phyloP scores from a whole-genome alignment of 331 rosid species.

The Rhamnella rubrinervis region DNA sequence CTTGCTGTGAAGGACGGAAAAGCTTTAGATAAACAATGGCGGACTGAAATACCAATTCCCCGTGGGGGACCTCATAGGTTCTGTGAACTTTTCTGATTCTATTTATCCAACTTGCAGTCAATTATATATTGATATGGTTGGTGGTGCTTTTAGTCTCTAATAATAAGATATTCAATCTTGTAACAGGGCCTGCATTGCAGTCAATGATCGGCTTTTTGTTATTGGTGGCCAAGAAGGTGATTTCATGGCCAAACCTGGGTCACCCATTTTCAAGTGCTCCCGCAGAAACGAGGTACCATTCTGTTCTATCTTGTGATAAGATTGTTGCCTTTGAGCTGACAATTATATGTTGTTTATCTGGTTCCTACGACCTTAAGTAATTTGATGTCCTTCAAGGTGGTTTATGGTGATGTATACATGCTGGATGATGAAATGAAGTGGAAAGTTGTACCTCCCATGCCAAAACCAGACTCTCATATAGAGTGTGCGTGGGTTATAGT shows the following conservation, averaged over 20 bases:
- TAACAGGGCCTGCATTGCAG: slow-evolving; percentile 69
- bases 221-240: slow-evolving; percentile 99
- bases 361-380: neutral
- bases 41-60: slow-evolving; percentile 69
- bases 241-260: slow-evolving; percentile 93
- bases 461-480: slow-evolving; percentile 87
- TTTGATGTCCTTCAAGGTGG: slow-evolving; percentile 51
- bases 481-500: slow-evolving; percentile 75
- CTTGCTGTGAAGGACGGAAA: slow-evolving; percentile 75
- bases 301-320: neutral
- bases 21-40: slow-evolving; percentile 70
- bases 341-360: neutral
- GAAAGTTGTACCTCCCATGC: slow-evolving; percentile 73
- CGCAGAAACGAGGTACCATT: slow-evolving; percentile 76
- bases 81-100: neutral
- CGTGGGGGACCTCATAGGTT: slow-evolving; percentile 98
- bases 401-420: slow-evolving; percentile 78
- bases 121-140: neutral
- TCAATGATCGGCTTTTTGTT: slow-evolving; percentile 58
- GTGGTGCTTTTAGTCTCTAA: neutral
- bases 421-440: slow-evolving; percentile 80
- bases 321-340: neutral
- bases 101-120: neutral
- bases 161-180: slow-evolving; percentile 9
- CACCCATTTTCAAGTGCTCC: slow-evolving; percentile 92